Conservation (phyloP, 805 yeast species). For the Lipomyces chichibuensis region DNA sequence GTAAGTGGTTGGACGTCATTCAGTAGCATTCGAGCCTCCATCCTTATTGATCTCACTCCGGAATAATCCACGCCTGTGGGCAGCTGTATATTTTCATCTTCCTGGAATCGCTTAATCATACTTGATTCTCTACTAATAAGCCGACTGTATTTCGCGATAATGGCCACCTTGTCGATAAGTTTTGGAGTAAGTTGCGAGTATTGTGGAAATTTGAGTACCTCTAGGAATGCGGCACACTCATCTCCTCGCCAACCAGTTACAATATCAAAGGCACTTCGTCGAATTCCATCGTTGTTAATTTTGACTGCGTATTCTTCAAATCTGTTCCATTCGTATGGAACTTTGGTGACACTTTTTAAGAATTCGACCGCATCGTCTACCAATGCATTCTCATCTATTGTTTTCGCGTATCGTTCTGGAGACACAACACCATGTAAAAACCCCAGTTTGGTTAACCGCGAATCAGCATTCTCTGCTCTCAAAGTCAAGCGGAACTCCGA, state of each 20-base stretch:
- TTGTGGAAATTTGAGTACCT: slow-evolving; percentile 47
- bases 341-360: slow-evolving; percentile 51
- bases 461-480: slow-evolving; percentile 92
- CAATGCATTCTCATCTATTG: slow-evolving; percentile 48
- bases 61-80: slow-evolving; percentile 71
- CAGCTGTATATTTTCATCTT: slow-evolving; percentile 76
- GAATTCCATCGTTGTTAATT: slow-evolving; percentile 58
- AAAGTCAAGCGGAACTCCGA: slow-evolving; percentile 90
- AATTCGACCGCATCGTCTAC: slow-evolving; percentile 53
- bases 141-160: slow-evolving; percentile 83
- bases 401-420: slow-evolving; percentile 58
- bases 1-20: slow-evolving; percentile 82
- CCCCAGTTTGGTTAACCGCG: slow-evolving; percentile 75
- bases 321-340: slow-evolving; percentile 66
- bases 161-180: slow-evolving; percentile 66
- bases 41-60: slow-evolving; percentile 50
- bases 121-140: slow-evolving; percentile 73
- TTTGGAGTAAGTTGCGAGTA: slow-evolving; percentile 45
- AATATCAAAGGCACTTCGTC: slow-evolving; percentile 71
- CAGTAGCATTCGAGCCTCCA: slow-evolving; percentile 49
- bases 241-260: slow-evolving; percentile 56
- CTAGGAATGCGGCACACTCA: slow-evolving; percentile 36
- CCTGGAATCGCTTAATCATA: slow-evolving; percentile 72
- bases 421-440: slow-evolving; percentile 66
- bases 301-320: slow-evolving; percentile 44